Base-by-base conservation (phyloP, 129 eudicot species). In the Escallonia rubra region DNA sequence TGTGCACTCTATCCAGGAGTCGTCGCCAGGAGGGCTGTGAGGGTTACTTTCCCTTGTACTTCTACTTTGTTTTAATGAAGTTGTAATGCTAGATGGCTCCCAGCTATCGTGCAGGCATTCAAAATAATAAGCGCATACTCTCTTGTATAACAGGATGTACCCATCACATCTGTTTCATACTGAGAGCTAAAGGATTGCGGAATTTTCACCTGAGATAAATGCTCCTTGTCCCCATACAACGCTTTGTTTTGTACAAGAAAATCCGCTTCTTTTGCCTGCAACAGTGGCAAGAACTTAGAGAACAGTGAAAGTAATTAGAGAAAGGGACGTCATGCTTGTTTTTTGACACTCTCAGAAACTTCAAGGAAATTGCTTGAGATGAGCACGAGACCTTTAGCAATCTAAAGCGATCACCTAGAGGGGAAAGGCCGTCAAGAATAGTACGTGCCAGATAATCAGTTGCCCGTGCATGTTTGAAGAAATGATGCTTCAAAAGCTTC, bases 241-340 rank as follows among this genome's bases (percentile, higher is more conserved):
- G 83, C 87, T 77, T 82, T 88, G 70, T 92, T 86, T 57, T 92
- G 96, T 51, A 83, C 70, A 68, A 92, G 96, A 74, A 88, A 78
- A 52, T 88, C 95, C 9, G 98, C 96, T 76, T 92, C 98, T 81
- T 86, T 88, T 65, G 88, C 97, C 97, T 91, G 90, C 59, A 83
- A 83, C 41, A 72, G 57, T 38, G 50, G 47, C 15, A 8, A n/a
- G 14, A 58, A 48, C 46, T 16, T 6, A 42, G 66, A 49, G 34
- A 23, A 64, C 39, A 59, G 43, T 6, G 43, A 76, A 71, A 56
- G 58, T 15, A 44, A 48, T 42, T n/a, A 56, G 60, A 40, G 8
- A 3, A 71, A 34, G 40, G 57, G 61, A 43, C 66, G 52, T 39
- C 40, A 60, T 7, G 23, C 4, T 38, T n/a, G 10, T 45, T 50